A percentile compares a stretch with the other conserved stretches of the same genome.
These are phyloP conservation scores for Kazachstania taianensis DNA, from an alignment of 805 yeast genomes.

Conservation along the genomic window DNA sequence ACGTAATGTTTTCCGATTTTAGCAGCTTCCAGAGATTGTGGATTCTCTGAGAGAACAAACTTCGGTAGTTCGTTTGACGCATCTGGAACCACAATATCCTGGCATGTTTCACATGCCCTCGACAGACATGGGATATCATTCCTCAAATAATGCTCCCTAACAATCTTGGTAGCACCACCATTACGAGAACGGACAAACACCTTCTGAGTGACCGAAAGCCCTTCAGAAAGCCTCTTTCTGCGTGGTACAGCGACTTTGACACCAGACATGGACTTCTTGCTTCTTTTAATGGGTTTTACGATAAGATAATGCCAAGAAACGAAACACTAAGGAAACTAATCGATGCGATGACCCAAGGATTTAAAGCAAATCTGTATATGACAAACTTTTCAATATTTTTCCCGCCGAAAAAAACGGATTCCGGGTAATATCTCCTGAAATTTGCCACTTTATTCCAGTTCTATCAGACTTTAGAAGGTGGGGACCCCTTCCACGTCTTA, in stretches of 20 bases:
- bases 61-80: conserved; percentile 57
- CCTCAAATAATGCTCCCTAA: conserved; percentile 88
- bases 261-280: background rate
- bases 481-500: too few relatives aligned
- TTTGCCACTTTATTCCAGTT: too few relatives aligned
- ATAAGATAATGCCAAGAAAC: background rate
- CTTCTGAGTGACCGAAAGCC: conserved; percentile 66
- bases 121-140: conserved; percentile 90
- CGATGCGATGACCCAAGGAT: too few relatives aligned
- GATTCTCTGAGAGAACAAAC: conserved; percentile 55
- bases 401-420: too few relatives aligned
- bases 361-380: background rate
- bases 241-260: conserved; percentile 10
- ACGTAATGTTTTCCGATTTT: conserved; percentile 66
- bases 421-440: too few relatives aligned
- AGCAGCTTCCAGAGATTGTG: conserved; percentile 37
- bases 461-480: too few relatives aligned
- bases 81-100: conserved; percentile 41
- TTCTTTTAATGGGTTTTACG: background rate
- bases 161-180: conserved; percentile 80
- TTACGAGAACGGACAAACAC: conserved; percentile 85
- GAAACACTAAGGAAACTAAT: too few relatives aligned
- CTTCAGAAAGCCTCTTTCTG: conserved; percentile 40
- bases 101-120: conserved; percentile 54
- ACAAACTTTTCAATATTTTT: background rate